Evolutionary conservation across 192 early-diverging fungal species (phyloP).

Genomic region (Mortierella claussenii): DNA sequence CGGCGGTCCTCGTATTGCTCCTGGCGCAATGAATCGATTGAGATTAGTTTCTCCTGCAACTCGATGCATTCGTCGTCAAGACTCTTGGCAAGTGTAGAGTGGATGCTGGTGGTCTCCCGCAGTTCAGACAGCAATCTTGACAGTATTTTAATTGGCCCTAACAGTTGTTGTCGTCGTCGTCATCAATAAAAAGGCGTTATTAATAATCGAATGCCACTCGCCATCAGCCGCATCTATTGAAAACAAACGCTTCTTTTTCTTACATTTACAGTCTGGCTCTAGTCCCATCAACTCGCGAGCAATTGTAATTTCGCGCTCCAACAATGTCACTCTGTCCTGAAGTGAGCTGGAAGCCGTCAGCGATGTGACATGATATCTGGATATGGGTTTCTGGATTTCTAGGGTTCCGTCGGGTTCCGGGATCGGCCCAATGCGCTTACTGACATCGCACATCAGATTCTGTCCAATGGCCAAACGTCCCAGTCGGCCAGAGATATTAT

Average conservation of each 20-base stretch:
- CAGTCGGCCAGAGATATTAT: slow-evolving; percentile 21
- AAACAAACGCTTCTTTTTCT: no score
- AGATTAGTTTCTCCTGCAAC: slow-evolving; percentile 60
- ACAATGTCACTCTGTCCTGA: slow-evolving; percentile 52
- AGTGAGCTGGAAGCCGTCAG: slow-evolving; percentile 21
- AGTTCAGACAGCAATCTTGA: slow-evolving; percentile 32
- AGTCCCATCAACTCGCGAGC: slow-evolving; percentile 77
- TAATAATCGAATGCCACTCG: no score
- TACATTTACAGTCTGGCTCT: slow-evolving; percentile 89
- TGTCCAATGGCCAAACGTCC: slow-evolving; percentile 22
- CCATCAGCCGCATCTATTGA: no score
- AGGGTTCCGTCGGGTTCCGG: slow-evolving; percentile 14
- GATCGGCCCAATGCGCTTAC: slow-evolving; percentile 36
- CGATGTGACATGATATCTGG: slow-evolving; percentile 32
- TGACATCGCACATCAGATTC: slow-evolving; percentile 48
- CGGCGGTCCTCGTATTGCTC: slow-evolving; percentile 68
- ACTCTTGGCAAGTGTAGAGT: slow-evolving; percentile 27
- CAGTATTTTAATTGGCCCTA: slow-evolving; percentile 48
- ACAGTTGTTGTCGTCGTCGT: no score
- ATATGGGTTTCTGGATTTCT: neutral
- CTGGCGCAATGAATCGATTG: slow-evolving; percentile 63
- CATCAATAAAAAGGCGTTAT: no score
- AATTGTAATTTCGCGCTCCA: slow-evolving; percentile 67
- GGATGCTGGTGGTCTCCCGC: slow-evolving; percentile 20
- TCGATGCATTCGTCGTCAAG: slow-evolving; percentile 55